phyloP scores from a whole-genome alignment of 2,329 filamentous ascomycete species.

The Thielaviopsis euricoi region DNA sequence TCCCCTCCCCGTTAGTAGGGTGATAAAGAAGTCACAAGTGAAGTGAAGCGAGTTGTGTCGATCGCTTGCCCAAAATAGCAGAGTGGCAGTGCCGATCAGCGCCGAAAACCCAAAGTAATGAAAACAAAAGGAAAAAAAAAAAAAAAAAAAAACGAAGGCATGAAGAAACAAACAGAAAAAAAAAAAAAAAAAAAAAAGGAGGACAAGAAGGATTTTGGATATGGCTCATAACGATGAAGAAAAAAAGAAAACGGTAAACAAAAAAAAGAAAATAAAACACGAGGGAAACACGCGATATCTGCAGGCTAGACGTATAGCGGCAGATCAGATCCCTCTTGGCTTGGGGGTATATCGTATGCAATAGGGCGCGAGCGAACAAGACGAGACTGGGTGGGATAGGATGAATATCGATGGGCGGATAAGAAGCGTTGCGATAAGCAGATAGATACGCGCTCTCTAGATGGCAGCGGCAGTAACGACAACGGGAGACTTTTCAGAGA shows the following conservation, averaged over 20 bases:
- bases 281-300: neutral
- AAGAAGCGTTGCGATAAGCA: no score
- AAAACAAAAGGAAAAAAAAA: neutral
- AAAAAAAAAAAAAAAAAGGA: neutral
- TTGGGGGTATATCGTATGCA: no score
- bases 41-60: neutral
- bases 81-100: neutral
- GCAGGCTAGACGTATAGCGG: no score
- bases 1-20: no score
- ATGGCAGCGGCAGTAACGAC: neutral
- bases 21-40: no score
- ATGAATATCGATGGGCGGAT: no score
- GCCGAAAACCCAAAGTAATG: constrained; percentile 1
- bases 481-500: constrained; percentile 10
- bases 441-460: no score
- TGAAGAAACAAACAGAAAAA: neutral
- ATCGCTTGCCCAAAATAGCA: neutral
- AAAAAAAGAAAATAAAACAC: neutral
- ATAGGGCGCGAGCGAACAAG: no score
- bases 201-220: neutral
- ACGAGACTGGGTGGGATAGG: neutral
- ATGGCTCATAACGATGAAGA: neutral
- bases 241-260: neutral
- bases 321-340: no score
- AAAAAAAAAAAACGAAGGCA: neutral